Conservation (phyloP, 345 rosid genomes). For the Acer yangbiense region DNA sequence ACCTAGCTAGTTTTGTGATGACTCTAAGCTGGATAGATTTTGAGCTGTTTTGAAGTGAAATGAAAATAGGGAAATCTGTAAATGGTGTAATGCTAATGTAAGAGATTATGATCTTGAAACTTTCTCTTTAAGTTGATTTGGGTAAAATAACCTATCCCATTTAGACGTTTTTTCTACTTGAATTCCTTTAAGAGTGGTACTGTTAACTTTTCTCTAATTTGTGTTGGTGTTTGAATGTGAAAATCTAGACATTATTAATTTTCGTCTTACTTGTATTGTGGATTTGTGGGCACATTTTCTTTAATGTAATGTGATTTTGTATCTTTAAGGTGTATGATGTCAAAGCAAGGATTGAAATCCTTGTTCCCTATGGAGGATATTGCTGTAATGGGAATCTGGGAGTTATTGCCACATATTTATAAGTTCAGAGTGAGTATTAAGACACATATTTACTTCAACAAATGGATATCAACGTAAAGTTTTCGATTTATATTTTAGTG, state of each 20-base stretch:
- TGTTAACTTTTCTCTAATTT: not conserved
- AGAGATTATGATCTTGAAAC: not conserved
- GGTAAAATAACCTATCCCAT: not conserved
- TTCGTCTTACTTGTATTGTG: not conserved
- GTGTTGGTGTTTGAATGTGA: not conserved
- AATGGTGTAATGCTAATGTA: not conserved
- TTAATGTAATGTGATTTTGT: constrained; percentile 5
- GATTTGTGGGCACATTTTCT: constrained; percentile 2
- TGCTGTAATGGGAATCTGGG: constrained; percentile 94
- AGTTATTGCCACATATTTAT: constrained; percentile 76
- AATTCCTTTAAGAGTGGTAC: not conserved
- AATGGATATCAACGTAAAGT: not conserved
- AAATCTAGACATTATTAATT: not conserved
- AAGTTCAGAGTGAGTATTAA: constrained; percentile 67
- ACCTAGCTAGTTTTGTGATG: not conserved
- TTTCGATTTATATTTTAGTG: not conserved
- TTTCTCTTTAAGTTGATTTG: not conserved
- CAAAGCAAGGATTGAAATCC: constrained; percentile 64
- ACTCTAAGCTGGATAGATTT: not conserved
- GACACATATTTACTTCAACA: not conserved
- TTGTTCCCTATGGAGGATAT: constrained; percentile 89
- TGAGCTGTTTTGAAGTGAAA: not conserved
- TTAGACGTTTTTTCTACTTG: not conserved
- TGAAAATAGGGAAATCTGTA: not conserved
- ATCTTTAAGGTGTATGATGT: constrained; percentile 66